Evolutionary conservation across 805 yeast genomes (phyloP), one percentile per base, ranked within the genome.

Genomic region (Lipomyces yamanashiensis): DNA sequence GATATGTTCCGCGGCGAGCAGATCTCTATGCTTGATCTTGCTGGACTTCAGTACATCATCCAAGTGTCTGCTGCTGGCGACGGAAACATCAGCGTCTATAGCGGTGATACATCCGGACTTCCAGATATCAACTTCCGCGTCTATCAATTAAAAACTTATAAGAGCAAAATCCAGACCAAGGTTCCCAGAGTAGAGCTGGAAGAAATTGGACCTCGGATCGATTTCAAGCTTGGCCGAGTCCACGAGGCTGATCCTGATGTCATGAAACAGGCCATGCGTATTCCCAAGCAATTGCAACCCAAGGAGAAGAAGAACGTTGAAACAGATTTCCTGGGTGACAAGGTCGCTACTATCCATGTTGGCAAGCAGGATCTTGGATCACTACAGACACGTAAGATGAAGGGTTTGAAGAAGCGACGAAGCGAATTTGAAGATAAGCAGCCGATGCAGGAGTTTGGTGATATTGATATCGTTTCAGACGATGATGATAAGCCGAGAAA

Each of bases 331-430:
- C 84, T 95, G 89, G 99, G 99, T 79, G 99, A 95, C 77, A 91
- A 93, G 85, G 83, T 95, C 66, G 99, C 98, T 72, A 89, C 93
- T 79, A 86, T 95, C 73, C 99, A 95, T 76, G 89, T 95, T 78
- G 98, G 97, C 78, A 87, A 87, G 76, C 99, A 95, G 81, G 98
- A 95, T 76, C 81, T 95, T 76, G 82, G 84, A 74, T 87, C 87
- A 76, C 77, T 95, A 75, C 99, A 95, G 80, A 93, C 99, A 6
- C 86, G 99, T 79, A 95, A 95, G 86, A 91, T 95, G 97, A 95
- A 95, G 83, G 99, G 99, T 76, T 82, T 95, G 74, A 95, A 95
- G 80, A 82, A 89, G 61, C 85, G 84, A 75, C 87, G 82, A 57
- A 85, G 80, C n/a, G 63, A 64, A 2, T 79, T 77, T 45, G 81